phyloP scores from a whole-genome alignment of 1,139 yeast species.

The Blastobotrys buckinghamii region DNA sequence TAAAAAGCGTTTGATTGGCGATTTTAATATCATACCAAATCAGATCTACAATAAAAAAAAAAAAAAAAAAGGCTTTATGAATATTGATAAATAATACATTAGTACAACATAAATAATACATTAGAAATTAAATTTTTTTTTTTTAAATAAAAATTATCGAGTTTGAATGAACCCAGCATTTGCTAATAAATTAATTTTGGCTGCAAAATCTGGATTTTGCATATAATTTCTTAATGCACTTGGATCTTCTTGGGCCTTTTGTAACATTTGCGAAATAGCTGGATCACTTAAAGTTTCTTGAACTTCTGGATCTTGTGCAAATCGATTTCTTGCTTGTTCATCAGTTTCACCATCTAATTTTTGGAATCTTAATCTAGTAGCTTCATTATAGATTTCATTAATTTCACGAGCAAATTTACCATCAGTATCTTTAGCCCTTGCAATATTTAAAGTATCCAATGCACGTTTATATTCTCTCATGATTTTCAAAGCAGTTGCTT shows the following conservation, averaged over 20 bases:
- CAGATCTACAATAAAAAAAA: not conserved
- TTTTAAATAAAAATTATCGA: conserved; percentile 50
- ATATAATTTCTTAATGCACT: conserved; percentile 97
- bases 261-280: conserved; percentile 90
- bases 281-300: conserved; percentile 90
- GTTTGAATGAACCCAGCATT: conserved; percentile 98
- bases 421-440: conserved; percentile 68
- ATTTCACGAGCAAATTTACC: conserved; percentile 66
- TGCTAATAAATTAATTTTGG: conserved; percentile 82
- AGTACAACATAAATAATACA: not conserved
- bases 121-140: too few species aligned
- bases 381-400: conserved; percentile 75
- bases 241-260: conserved; percentile 92
- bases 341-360: conserved; percentile 88
- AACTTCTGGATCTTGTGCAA: conserved; percentile 85
- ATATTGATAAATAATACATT: too few species aligned
- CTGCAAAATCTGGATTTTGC: conserved; percentile 90
- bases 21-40: not conserved
- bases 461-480: conserved; percentile 82
- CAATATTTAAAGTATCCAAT: conserved; percentile 73
- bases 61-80: too few species aligned
- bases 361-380: conserved; percentile 70
- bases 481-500: conserved; percentile 90
- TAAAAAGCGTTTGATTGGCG: not conserved
- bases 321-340: conserved; percentile 55